Evolutionary conservation across 2,329 filamentous ascomycete species (phyloP), one percentile per base, ranked within the genome.

Genomic region (Fusarium sacchari): DNA sequence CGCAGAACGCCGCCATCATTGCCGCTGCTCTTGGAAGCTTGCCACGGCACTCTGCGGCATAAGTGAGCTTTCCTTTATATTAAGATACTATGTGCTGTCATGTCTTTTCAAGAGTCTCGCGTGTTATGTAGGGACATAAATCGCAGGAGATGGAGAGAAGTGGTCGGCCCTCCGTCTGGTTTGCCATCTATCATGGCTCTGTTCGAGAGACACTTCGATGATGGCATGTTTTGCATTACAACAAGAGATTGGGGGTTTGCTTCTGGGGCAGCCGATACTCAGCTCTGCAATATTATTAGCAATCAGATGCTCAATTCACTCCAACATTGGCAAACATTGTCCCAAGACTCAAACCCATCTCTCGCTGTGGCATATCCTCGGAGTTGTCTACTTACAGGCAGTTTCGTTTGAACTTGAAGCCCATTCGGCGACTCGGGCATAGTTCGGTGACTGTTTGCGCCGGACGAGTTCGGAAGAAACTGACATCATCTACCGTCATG

Each of bases 401-500:
- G 68, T 37, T 59, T 34, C 22, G 17, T 43, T 26, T 37, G 37
- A 69, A 55, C 36, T 32, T 32, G 32, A 58, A 55, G 26, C 30
- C 39, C 46, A 42, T 50, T 72, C 66, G 72, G 63, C 46, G 59
- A 65, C 60, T 78, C 68, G 79, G 79, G 67, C 76, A 79, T 80
- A 78, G 76, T 73, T 80, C 79, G 79, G 79, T 69, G 60, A 80
- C 64, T 61, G 69, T 60, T 60, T 60, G 50, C 72, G 39, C 53
- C 71, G 64, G 69, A 75, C 75, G 55, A 57, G 71, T 67, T 73
- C 71, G 73, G 72, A 71, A 74, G 58, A 63, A 61, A 56, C 76
- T 77, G 73, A 76, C 73, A 78, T 78, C 76, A 77, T 76, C 52
- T 60, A 37, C 62, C 69, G 63, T 71, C 69, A 66, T 72, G 24